These are phyloP conservation scores for Persicaria maculosa DNA, from an alignment of 148 eudicot genomes.

Conservation along the genomic window DNA sequence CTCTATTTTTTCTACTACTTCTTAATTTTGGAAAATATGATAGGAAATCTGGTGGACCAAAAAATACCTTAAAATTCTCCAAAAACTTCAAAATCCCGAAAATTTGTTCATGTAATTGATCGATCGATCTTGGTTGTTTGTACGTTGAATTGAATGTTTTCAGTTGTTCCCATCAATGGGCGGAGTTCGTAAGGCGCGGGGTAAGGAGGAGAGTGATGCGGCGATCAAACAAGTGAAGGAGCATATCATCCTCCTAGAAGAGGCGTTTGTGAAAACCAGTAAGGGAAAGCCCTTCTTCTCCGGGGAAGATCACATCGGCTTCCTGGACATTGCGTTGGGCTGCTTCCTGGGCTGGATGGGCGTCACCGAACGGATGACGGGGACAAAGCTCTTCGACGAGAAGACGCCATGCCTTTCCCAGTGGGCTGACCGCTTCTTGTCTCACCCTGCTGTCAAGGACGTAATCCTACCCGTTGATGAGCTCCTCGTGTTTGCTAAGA, in stretches of 20 bases:
- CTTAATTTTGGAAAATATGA: no score
- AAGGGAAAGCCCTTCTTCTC: constrained; percentile 25
- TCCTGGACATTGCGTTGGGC: constrained; percentile 32
- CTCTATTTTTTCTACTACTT: no score
- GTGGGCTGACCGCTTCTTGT: constrained; percentile 30
- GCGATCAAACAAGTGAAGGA: constrained; percentile 13
- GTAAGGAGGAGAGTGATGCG: neutral
- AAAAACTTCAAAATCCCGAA: no score
- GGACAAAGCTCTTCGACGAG: constrained; percentile 15
- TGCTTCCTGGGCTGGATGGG: constrained; percentile 25
- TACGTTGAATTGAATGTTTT: constrained; percentile 2
- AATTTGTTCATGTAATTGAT: no score
- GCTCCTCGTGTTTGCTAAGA: constrained; percentile 15
- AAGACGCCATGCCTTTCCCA: constrained; percentile 18
- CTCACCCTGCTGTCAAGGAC: constrained; percentile 26
- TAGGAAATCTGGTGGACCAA: no score
- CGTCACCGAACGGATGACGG: constrained; percentile 6
- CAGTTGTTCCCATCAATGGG: constrained; percentile 31
- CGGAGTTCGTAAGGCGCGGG: neutral
- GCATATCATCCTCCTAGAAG: constrained; percentile 18
- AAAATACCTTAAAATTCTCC: no score
- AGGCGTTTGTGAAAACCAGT: constrained; percentile 22
- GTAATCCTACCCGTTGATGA: constrained; percentile 19
- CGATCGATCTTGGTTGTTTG: neutral
- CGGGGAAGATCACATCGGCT: constrained; percentile 25